These are phyloP conservation scores for Closterium sp. DNA, from an alignment of 139 green algal species.

Conservation along the genomic window DNA sequence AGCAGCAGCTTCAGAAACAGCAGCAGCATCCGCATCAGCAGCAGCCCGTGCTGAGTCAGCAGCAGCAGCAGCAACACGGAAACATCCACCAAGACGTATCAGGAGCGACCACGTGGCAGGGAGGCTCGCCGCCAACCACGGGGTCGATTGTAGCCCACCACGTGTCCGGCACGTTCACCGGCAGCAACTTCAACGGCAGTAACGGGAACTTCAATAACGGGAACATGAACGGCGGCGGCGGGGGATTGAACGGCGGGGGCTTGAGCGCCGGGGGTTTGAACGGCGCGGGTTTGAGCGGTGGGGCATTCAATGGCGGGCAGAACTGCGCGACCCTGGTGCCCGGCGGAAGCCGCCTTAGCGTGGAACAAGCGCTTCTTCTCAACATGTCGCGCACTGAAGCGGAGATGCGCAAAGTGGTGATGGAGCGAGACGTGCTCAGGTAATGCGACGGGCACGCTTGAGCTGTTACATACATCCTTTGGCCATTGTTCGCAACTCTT, in stretches of 20 bases:
- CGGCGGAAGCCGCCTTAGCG: not conserved
- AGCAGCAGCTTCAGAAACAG: not conserved
- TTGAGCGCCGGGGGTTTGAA: too few species aligned
- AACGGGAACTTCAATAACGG: not conserved
- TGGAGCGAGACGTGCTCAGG: conserved; percentile 3
- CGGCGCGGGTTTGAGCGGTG: too few species aligned
- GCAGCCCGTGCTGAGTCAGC: not conserved
- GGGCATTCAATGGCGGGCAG: too few species aligned
- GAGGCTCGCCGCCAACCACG: not conserved
- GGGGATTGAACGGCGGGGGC: not conserved
- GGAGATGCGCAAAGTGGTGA: not conserved
- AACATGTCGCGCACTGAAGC: conserved; percentile 16
- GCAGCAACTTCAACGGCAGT: not conserved
- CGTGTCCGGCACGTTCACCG: not conserved
- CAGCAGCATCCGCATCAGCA: not conserved
- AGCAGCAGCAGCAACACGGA: not conserved
- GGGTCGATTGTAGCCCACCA: not conserved
- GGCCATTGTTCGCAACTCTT: too few species aligned
- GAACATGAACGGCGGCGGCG: not conserved
- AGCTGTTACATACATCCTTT: too few species aligned
- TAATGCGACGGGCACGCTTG: too few species aligned
- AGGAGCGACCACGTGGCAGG: not conserved
- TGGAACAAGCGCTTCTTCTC: conserved; percentile 11
- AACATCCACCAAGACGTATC: not conserved
- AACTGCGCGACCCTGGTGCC: not conserved